phyloP scores from a whole-genome alignment of 2,329 filamentous ascomycete species.

The Orbilia brochopaga region DNA sequence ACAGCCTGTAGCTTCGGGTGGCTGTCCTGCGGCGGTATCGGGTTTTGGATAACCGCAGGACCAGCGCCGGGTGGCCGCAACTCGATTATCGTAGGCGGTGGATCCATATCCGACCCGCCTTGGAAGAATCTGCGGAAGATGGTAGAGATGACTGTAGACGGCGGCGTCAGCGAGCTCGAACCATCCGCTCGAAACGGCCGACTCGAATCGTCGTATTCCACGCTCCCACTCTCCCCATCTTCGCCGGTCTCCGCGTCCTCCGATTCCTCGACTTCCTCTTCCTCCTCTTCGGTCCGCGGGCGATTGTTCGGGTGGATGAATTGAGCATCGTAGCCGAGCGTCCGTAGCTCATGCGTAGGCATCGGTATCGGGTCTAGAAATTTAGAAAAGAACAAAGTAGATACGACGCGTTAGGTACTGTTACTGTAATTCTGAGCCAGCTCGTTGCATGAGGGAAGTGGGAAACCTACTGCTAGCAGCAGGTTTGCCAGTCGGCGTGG shows the following conservation, averaged over 20 bases:
- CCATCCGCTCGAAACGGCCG: slow-evolving; percentile 51
- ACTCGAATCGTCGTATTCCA: slow-evolving; percentile 52
- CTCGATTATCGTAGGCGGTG: not conserved
- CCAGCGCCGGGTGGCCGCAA: not conserved
- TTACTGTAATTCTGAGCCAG: not conserved
- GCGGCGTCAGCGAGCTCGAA: slow-evolving; percentile 45
- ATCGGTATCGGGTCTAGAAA: slow-evolving; percentile 57
- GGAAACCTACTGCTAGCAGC: slow-evolving; percentile 14
- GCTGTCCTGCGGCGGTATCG: not conserved
- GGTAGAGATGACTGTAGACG: slow-evolving; percentile 6
- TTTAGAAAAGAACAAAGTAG: not conserved
- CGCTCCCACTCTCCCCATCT: slow-evolving; percentile 55
- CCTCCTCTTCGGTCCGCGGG: slow-evolving; percentile 53
- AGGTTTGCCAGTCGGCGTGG: slow-evolving; percentile 63
- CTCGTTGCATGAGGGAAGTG: not conserved
- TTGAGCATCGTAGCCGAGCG: slow-evolving; percentile 55
- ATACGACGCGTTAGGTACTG: slow-evolving; percentile 10
- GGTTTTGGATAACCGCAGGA: not conserved
- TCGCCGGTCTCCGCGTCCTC: slow-evolving; percentile 60
- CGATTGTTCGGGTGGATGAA: slow-evolving; percentile 47
- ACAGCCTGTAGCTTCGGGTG: slow-evolving; percentile 36
- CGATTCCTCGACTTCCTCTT: slow-evolving; percentile 61
- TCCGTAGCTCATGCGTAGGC: slow-evolving; percentile 56
- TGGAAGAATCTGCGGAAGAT: slow-evolving; percentile 17
- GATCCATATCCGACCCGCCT: not conserved